A percentile compares a stretch with the other conserved stretches of the same genome.
Conservation (phyloP, 2,329 filamentous ascomycete genomes). For the Phaeoacremonium minimum region DNA sequence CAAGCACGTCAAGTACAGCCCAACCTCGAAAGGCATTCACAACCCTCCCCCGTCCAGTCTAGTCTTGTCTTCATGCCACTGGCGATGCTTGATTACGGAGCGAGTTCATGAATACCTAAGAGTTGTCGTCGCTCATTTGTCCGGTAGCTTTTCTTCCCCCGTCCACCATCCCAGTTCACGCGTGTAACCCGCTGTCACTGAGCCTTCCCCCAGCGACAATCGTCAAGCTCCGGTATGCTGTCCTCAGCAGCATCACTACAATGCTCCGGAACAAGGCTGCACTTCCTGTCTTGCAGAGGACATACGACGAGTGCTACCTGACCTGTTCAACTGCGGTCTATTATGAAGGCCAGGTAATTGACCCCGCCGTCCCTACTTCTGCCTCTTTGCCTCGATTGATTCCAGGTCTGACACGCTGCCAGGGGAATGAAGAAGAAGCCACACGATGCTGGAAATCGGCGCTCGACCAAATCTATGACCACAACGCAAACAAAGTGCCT, state of each 20-base stretch:
- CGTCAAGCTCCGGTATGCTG: background rate
- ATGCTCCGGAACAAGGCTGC: slow-evolving; percentile 49
- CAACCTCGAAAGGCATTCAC: too few relatives aligned
- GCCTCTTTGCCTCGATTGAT: background rate
- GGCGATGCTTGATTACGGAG: too few relatives aligned
- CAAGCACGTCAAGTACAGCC: too few relatives aligned
- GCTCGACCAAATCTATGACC: slow-evolving; percentile 82
- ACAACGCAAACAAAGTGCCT: slow-evolving; percentile 72
- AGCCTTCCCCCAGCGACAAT: background rate
- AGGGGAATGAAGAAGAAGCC: slow-evolving; percentile 91
- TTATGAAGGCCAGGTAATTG: slow-evolving; percentile 80
- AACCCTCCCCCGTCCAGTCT: too few relatives aligned
- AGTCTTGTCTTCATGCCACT: too few relatives aligned
- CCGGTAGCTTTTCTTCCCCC: too few relatives aligned
- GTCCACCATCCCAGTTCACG: too few relatives aligned
- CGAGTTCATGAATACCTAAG: too few relatives aligned
- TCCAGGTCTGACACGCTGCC: background rate
- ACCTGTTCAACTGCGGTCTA: slow-evolving; percentile 94
- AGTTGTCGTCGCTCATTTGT: too few relatives aligned
- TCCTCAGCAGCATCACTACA: too few relatives aligned
- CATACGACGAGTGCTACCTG: slow-evolving; percentile 93
- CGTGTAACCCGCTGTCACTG: too few relatives aligned
- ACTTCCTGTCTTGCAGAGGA: slow-evolving; percentile 83
- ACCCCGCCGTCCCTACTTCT: slow-evolving; percentile 1
- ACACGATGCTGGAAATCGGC: slow-evolving; percentile 86